Conservation (phyloP, 2,329 filamentous ascomycete genomes). For the Aspergillus intermedius region DNA sequence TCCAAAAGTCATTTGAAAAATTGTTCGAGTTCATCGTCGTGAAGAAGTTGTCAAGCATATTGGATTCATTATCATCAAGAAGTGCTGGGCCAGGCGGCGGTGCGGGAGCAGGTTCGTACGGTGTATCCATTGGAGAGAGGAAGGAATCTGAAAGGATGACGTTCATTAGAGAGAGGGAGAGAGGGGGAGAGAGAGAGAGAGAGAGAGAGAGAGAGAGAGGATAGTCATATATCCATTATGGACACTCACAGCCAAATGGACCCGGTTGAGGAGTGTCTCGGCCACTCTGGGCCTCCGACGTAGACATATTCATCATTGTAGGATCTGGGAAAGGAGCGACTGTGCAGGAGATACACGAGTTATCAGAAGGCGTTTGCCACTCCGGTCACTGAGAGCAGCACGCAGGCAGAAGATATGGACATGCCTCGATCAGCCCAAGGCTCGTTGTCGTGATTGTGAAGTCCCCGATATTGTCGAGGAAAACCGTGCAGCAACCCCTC, state of each 20-base stretch:
- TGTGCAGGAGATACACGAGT: not conserved
- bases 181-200: no score
- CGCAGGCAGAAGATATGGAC: conserved; percentile 14
- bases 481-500: no score
- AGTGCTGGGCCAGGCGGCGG: conserved; percentile 60
- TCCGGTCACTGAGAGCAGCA: conserved; percentile 18
- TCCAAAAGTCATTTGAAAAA: conserved; percentile 34
- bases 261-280: conserved; percentile 50
- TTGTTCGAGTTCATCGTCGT: conserved; percentile 36
- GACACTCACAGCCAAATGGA: conserved; percentile 62
- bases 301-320: conserved; percentile 32
- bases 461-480: not conserved
- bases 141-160: conserved; percentile 23
- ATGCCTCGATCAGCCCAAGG: conserved; percentile 20
- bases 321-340: not conserved
- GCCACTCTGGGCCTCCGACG: conserved; percentile 23
- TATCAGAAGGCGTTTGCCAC: conserved; percentile 9
- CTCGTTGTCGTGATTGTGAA: not conserved
- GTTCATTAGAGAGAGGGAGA: conserved; percentile 1
- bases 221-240: conserved; percentile 1
- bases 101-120: conserved; percentile 49
- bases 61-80: conserved; percentile 53
- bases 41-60: conserved; percentile 48
- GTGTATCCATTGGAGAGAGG: conserved; percentile 28
- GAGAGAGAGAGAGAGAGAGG: conserved; percentile 1